Evolutionary conservation across 495 filamentous ascomycete species (phyloP).

Genomic region (Aspergillus saccharolyticus): DNA sequence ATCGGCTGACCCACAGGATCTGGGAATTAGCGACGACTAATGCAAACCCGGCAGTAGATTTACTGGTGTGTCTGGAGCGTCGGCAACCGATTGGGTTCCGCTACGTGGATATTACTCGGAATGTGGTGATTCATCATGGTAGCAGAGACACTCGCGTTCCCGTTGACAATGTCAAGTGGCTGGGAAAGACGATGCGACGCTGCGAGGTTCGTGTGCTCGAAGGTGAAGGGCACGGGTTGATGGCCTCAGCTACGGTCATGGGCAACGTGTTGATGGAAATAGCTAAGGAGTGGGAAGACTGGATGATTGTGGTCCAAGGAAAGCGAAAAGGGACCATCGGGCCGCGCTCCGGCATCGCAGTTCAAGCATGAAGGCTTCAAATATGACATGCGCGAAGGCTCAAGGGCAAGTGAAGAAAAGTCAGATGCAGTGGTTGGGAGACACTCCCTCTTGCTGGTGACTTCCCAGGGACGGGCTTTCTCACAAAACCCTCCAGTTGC

Average conservation of each 20-base stretch:
- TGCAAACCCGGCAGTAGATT: conserved; percentile 89
- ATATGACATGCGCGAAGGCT: neutral
- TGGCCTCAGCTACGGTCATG: conserved; percentile 94
- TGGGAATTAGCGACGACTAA: conserved; percentile 92
- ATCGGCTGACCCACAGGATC: conserved; percentile 79
- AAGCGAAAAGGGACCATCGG: conserved; percentile 33
- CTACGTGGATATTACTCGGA: conserved; percentile 89
- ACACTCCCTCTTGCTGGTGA: neutral
- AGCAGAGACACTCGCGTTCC: conserved; percentile 87
- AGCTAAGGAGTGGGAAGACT: conserved; percentile 91
- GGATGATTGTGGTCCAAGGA: conserved; percentile 61
- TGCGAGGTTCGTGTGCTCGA: conserved; percentile 90
- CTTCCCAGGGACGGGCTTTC: neutral
- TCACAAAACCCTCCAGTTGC: neutral
- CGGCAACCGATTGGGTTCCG: conserved; percentile 90
- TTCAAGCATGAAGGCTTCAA: conserved; percentile 13
- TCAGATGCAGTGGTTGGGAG: conserved; percentile 1
- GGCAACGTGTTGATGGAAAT: conserved; percentile 89
- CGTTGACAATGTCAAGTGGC: conserved; percentile 90
- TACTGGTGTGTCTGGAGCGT: conserved; percentile 89
- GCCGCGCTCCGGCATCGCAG: conserved; percentile 22
- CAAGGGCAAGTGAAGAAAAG: neutral
- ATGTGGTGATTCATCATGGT: conserved; percentile 91
- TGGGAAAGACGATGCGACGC: conserved; percentile 86
- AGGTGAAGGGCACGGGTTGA: conserved; percentile 91